Percentiles rank a stretch among this genome's conserved stretches.
phyloP scores from a whole-genome alignment of 2,329 filamentous ascomycete species.

The Alternaria gansuensis region DNA sequence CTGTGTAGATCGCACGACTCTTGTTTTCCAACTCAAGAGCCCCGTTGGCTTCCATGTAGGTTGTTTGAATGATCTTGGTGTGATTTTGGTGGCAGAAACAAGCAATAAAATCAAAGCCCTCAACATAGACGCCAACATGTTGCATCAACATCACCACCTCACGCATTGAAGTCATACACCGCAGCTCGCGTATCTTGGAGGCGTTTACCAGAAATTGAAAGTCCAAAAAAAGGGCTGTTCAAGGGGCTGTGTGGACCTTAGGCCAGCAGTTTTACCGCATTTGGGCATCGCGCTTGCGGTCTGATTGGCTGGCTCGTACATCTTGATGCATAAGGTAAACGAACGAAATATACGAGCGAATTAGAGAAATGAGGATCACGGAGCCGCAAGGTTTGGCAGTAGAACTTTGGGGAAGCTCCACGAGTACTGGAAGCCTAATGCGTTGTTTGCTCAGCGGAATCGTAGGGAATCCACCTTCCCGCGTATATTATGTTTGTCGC shows the following conservation, averaged over 20 bases:
- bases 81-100: neutral
- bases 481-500: neutral
- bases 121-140: neutral
- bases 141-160: neutral
- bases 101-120: neutral
- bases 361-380: neutral
- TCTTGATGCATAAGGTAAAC: neutral
- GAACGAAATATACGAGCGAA: constrained; percentile 3
- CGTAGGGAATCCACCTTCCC: neutral
- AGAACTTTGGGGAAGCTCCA: neutral
- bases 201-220: neutral
- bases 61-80: neutral
- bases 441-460: neutral
- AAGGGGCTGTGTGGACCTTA: neutral
- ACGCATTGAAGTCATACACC: neutral
- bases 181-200: neutral
- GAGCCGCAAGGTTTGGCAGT: neutral
- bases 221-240: neutral
- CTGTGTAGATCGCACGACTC: neutral
- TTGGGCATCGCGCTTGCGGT: neutral
- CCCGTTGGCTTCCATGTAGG: neutral
- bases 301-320: constrained; percentile 20
- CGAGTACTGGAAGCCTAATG: neutral
- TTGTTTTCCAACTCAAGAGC: neutral
- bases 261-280: neutral